Conservation (phyloP, 495 filamentous ascomycete genomes). For the Diplogelasinospora grovesii region DNA sequence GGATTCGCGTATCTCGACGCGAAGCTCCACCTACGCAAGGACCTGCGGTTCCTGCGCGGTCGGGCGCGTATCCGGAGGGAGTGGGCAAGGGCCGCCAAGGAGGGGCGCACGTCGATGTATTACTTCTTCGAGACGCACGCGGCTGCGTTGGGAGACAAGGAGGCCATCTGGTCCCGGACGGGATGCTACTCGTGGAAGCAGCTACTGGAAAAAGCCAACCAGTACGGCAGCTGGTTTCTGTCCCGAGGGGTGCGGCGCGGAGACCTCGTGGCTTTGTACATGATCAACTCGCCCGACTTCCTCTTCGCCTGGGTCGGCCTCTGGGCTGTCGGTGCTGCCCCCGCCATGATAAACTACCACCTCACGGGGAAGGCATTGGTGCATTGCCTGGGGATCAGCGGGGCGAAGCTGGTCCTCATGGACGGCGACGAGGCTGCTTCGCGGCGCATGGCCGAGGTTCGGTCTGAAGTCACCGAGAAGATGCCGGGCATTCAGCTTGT, state of each 20-base stretch:
- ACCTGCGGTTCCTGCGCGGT: conserved; percentile 37
- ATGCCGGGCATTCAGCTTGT: conserved; percentile 43
- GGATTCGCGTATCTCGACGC: conserved; percentile 61
- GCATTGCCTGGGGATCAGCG: conserved; percentile 60
- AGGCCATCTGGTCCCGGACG: conserved; percentile 62
- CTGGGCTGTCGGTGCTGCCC: conserved; percentile 37
- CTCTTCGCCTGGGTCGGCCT: conserved; percentile 44
- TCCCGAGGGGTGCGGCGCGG: conserved; percentile 52
- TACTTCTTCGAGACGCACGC: conserved; percentile 58
- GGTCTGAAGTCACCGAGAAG: conserved; percentile 40
- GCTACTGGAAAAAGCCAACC: conserved; percentile 46
- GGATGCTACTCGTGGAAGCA: conserved; percentile 58
- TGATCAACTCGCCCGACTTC: conserved; percentile 64
- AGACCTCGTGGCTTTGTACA: conserved; percentile 64
- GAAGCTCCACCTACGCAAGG: conserved; percentile 59
- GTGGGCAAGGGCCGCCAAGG: conserved; percentile 34
- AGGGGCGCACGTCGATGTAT: conserved; percentile 52
- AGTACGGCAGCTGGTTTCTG: conserved; percentile 61
- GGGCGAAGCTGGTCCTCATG: conserved; percentile 53
- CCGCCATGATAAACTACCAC: conserved; percentile 54
- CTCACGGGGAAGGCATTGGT: conserved; percentile 52
- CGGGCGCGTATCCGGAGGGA: conserved; percentile 29
- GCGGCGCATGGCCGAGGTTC: conserved; percentile 49
- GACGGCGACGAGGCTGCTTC: conserved; percentile 53
- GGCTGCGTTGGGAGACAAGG: conserved; percentile 36